phyloP scores from a whole-genome alignment of 2,329 filamentous ascomycete species.

The Pseudogymnoascus sp. region DNA sequence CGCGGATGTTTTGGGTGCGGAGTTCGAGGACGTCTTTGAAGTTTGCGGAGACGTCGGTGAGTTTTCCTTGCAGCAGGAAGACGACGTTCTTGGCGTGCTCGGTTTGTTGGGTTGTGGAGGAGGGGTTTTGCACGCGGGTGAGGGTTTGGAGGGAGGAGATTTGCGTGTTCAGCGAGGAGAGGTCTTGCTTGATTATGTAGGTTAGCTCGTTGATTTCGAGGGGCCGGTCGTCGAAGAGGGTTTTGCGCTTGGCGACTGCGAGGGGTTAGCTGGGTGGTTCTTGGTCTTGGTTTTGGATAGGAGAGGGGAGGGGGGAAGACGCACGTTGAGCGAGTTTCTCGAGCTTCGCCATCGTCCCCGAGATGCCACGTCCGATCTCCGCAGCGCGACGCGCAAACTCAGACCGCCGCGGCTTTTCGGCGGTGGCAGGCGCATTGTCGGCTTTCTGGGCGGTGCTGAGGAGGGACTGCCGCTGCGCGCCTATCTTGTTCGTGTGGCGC shows the following conservation, averaged over 20 bases:
- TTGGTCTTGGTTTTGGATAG: not conserved
- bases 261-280: conserved; percentile 9
- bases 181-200: conserved; percentile 95
- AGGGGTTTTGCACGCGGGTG: conserved; percentile 68
- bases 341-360: conserved; percentile 86
- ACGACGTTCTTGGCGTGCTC: conserved; percentile 98
- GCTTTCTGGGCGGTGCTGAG: conserved; percentile 67
- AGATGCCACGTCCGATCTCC: conserved; percentile 86
- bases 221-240: conserved; percentile 91
- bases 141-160: conserved; percentile 77
- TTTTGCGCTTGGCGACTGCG: conserved; percentile 95
- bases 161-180: conserved; percentile 76
- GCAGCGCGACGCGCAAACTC: conserved; percentile 91
- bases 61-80: conserved; percentile 79
- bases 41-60: conserved; percentile 86
- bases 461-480: conserved; percentile 73
- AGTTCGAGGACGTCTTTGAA: conserved; percentile 98
- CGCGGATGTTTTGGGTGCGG: conserved; percentile 95
- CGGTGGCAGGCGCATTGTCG: conserved; percentile 43
- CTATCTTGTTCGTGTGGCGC: conserved; percentile 67
- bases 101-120: conserved; percentile 71
- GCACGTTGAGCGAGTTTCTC: conserved; percentile 80
- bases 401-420: conserved; percentile 54
- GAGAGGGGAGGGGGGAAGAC: conserved; percentile 25
- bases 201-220: conserved; percentile 96